Percentiles rank a stretch among this genome's conserved stretches.
phyloP scores from a whole-genome alignment of 306 rosid genomes.

The Quercus alba region DNA sequence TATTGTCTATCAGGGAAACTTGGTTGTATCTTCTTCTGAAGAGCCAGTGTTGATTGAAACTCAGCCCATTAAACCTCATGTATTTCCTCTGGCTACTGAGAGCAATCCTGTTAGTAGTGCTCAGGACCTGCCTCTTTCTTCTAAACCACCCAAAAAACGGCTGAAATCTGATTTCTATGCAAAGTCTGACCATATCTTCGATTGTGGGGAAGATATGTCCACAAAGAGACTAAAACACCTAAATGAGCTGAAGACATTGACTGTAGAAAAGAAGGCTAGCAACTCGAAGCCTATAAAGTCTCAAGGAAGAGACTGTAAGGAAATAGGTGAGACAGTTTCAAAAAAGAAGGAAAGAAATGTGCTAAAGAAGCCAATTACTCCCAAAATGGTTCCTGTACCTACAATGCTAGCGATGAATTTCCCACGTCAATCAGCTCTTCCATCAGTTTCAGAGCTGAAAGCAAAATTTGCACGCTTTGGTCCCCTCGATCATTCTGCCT shows the following conservation, averaged over 20 bases:
- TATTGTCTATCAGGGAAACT: background rate
- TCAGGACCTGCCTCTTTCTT: background rate
- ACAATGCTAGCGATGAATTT: background rate
- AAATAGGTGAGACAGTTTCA: background rate
- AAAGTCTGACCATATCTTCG: background rate
- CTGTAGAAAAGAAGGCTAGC: background rate
- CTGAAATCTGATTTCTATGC: background rate
- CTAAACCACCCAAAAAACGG: background rate
- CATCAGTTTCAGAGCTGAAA: background rate
- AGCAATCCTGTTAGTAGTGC: background rate
- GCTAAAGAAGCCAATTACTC: too few species aligned
- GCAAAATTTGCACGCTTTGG: slow-evolving; percentile 12
- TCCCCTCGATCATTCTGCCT: background rate
- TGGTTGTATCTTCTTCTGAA: background rate
- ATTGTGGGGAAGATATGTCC: background rate
- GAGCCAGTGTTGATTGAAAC: background rate
- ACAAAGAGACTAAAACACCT: background rate
- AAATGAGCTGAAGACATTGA: background rate
- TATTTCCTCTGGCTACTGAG: background rate
- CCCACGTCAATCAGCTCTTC: background rate
- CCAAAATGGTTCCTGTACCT: background rate
- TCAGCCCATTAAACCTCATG: background rate
- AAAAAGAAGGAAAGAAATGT: background rate
- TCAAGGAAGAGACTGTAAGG: background rate
- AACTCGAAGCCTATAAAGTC: background rate